phyloP scores from a whole-genome alignment of 2,329 filamentous ascomycete genomes.

The Remersonia thermophila region DNA sequence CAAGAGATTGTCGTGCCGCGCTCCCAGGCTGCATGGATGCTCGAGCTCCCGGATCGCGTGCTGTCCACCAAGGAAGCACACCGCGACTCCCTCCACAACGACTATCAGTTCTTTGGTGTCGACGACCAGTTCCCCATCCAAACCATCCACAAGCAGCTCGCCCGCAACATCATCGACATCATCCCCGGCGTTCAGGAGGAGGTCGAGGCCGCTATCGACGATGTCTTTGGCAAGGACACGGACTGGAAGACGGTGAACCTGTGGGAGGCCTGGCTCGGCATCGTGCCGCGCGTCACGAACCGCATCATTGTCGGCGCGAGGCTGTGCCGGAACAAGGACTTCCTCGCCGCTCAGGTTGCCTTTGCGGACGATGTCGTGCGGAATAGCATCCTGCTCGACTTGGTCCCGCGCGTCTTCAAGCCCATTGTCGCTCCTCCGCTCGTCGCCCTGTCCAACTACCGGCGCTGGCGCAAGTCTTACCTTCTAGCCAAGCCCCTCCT shows the following conservation, averaged over 20 bases:
- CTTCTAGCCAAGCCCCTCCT: slow-evolving; percentile 35
- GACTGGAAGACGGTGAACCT: slow-evolving; percentile 30
- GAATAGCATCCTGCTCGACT: slow-evolving; percentile 31
- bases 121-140: slow-evolving; percentile 27
- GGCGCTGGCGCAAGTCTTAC: slow-evolving; percentile 33
- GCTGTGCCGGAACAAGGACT: slow-evolving; percentile 30
- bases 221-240: slow-evolving; percentile 23
- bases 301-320: slow-evolving; percentile 29
- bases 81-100: slow-evolving; percentile 24
- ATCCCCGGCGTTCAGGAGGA: slow-evolving; percentile 31
- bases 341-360: slow-evolving; percentile 33
- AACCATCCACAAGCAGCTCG: slow-evolving; percentile 32
- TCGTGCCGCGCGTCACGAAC: slow-evolving; percentile 33
- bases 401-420: slow-evolving; percentile 35
- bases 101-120: slow-evolving; percentile 34
- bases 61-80: slow-evolving; percentile 31
- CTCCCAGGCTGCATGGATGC: slow-evolving; percentile 32
- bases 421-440: slow-evolving; percentile 36
- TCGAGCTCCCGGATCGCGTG: slow-evolving; percentile 33
- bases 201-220: slow-evolving; percentile 25
- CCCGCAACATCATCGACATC: slow-evolving; percentile 27
- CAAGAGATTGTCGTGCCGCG: slow-evolving; percentile 33
- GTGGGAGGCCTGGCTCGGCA: slow-evolving; percentile 31
- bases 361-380: slow-evolving; percentile 39
- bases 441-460: slow-evolving; percentile 30